These are phyloP conservation scores for Parietaria judaica DNA, from an alignment of 306 rosid genomes.

Conservation along the genomic window DNA sequence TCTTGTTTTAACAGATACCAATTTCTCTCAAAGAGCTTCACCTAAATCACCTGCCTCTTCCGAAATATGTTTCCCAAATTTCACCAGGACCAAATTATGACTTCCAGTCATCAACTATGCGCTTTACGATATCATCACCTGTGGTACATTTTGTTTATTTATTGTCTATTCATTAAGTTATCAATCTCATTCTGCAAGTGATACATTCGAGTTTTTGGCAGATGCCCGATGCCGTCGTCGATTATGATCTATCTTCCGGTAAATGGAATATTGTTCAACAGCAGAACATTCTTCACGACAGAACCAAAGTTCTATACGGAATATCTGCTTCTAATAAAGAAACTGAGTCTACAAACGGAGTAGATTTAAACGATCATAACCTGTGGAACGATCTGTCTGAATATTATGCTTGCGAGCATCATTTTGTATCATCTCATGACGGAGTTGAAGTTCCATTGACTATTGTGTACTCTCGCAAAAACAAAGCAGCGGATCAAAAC, in stretches of 20 bases:
- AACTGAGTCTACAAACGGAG: constrained; percentile 30
- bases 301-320: constrained; percentile 77
- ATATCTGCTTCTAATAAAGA: constrained; percentile 27
- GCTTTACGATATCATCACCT: constrained; percentile 78
- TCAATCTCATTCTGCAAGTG: not conserved
- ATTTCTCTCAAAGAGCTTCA: constrained; percentile 49
- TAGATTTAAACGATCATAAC: constrained; percentile 38
- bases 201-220: constrained; percentile 23
- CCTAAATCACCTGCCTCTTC: constrained; percentile 59
- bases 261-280: constrained; percentile 87
- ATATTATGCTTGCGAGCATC: constrained; percentile 71
- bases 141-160: constrained; percentile 52
- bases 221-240: constrained; percentile 98
- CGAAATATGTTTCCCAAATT: constrained; percentile 70
- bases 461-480: constrained; percentile 49
- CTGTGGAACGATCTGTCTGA: constrained; percentile 83
- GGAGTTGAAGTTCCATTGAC: constrained; percentile 74
- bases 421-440: constrained; percentile 60
- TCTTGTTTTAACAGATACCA: constrained; percentile 46
- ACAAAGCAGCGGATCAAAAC: constrained; percentile 41
- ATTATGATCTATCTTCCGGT: constrained; percentile 77
- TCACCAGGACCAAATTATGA: constrained; percentile 91
- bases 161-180: not conserved
- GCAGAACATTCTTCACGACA: constrained; percentile 81
- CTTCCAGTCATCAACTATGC: constrained; percentile 60